A percentile compares a stretch with the other conserved stretches of the same genome.
Conservation (phyloP, 75 land plant species). For the Sequoia sempervirens region DNA sequence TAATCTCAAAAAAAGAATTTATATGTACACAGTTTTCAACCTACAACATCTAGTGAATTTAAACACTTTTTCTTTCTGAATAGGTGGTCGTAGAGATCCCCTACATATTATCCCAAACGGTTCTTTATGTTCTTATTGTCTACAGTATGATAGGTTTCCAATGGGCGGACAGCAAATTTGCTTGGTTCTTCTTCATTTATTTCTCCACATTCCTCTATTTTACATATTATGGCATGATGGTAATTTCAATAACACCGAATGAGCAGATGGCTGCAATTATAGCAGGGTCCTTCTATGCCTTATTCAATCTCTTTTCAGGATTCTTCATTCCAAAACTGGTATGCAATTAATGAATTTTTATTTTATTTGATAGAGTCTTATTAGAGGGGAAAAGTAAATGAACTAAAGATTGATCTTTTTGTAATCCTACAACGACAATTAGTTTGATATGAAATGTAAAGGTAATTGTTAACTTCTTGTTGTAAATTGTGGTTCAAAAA, state of each 20-base stretch:
- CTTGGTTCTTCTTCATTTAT: conserved; percentile 37
- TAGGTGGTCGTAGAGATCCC: conserved; percentile 49
- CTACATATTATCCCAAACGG: conserved; percentile 29
- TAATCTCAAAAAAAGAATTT: too few species aligned
- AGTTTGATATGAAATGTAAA: not conserved
- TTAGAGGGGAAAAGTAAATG: too few species aligned
- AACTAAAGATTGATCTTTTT: too few species aligned
- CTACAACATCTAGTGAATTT: not conserved
- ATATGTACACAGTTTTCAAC: not conserved
- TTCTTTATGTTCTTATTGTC: conserved; percentile 25
- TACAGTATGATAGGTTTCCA: conserved; percentile 36
- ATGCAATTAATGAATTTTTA: too few species aligned
- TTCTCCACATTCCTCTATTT: conserved; percentile 44
- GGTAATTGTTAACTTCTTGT: not conserved
- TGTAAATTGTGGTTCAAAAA: conserved; percentile 11
- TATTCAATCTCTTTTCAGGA: conserved; percentile 56
- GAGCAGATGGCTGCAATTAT: conserved; percentile 44
- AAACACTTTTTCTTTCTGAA: not conserved
- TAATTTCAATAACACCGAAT: conserved; percentile 53
- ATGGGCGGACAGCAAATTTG: conserved; percentile 37
- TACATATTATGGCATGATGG: conserved; percentile 60
- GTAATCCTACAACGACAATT: not conserved
- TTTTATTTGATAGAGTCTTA: too few species aligned
- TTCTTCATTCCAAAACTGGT: conserved; percentile 53
- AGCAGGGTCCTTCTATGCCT: conserved; percentile 30